These are phyloP conservation scores for Coniochaeta pulveracea DNA, from an alignment of 2,329 filamentous ascomycete genomes.

Conservation along the genomic window DNA sequence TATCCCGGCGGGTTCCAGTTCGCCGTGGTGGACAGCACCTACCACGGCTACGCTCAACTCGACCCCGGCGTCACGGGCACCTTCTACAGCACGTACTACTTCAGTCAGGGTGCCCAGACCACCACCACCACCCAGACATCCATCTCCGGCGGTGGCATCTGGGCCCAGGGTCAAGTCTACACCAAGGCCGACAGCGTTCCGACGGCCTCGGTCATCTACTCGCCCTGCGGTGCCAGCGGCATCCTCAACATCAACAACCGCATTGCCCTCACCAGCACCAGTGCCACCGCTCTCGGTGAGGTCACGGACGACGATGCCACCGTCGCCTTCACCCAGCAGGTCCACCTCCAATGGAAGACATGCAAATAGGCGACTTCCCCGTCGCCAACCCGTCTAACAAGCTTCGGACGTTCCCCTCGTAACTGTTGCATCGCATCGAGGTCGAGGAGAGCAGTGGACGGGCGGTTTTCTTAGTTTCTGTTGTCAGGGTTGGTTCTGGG, in stretches of 20 bases:
- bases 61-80: conserved; percentile 29
- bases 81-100: conserved; percentile 35
- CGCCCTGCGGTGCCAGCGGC: conserved; percentile 31
- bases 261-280: conserved; percentile 26
- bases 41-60: conserved; percentile 36
- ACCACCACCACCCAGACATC: conserved; percentile 32
- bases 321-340: conserved; percentile 30
- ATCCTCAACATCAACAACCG: conserved; percentile 37
- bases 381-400: too few relatives aligned
- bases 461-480: conserved; percentile 1
- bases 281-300: conserved; percentile 23
- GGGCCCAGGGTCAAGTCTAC: conserved; percentile 31
- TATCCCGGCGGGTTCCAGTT: conserved; percentile 36
- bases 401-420: too few relatives aligned
- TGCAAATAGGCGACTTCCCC: conserved; percentile 11
- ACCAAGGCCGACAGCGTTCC: conserved; percentile 32
- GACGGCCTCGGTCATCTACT: conserved; percentile 31
- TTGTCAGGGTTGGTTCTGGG: too few relatives aligned
- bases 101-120: conserved; percentile 30
- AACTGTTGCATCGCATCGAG: not conserved
- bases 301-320: conserved; percentile 33
- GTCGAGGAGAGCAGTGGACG: not conserved
- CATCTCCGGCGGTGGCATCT: conserved; percentile 28
- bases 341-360: conserved; percentile 26
- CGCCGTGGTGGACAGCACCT: conserved; percentile 32